These are phyloP conservation scores for Didymella pinodella DNA, from an alignment of 2,329 filamentous ascomycete species.

Conservation along the genomic window DNA sequence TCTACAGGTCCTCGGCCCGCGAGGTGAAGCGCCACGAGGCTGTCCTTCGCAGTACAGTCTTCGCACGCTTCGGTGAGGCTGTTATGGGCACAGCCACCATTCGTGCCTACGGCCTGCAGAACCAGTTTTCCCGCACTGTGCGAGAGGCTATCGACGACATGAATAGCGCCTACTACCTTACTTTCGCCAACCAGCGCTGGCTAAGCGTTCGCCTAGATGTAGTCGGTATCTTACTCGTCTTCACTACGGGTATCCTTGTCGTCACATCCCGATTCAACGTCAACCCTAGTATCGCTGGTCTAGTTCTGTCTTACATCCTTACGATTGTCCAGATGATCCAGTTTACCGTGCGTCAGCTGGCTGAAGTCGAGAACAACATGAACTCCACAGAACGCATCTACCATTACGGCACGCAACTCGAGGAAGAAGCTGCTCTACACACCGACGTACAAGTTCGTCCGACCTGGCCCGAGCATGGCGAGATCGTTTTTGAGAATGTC, in stretches of 20 bases:
- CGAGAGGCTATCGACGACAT: constrained; percentile 83
- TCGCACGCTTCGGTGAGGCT: constrained; percentile 90
- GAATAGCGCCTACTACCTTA: constrained; percentile 93
- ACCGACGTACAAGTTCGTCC: constrained; percentile 70
- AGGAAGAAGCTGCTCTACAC: constrained; percentile 87
- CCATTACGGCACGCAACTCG: constrained; percentile 86
- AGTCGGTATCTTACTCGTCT: constrained; percentile 84
- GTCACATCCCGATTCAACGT: constrained; percentile 90
- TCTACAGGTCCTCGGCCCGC: constrained; percentile 89
- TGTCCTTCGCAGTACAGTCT: constrained; percentile 84
- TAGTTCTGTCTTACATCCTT: constrained; percentile 93
- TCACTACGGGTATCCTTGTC: constrained; percentile 87
- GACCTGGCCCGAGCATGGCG: constrained; percentile 85
- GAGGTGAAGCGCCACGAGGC: constrained; percentile 96
- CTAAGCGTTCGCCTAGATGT: constrained; percentile 83
- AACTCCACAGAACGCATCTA: constrained; percentile 91
- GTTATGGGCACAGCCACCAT: constrained; percentile 85
- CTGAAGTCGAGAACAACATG: constrained; percentile 98
- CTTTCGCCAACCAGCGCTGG: constrained; percentile 96
- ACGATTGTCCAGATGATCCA: constrained; percentile 95
- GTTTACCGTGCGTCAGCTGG: constrained; percentile 91
- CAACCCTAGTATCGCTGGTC: constrained; percentile 80
- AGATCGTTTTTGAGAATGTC: constrained; percentile 63
- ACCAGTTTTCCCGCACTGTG: constrained; percentile 75
- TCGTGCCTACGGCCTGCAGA: constrained; percentile 83